Evolutionary conservation across 1,284 basidiomycete genomes (phyloP), one percentile per base, ranked within the genome.

Genomic region (Veloboletus limbatus): DNA sequence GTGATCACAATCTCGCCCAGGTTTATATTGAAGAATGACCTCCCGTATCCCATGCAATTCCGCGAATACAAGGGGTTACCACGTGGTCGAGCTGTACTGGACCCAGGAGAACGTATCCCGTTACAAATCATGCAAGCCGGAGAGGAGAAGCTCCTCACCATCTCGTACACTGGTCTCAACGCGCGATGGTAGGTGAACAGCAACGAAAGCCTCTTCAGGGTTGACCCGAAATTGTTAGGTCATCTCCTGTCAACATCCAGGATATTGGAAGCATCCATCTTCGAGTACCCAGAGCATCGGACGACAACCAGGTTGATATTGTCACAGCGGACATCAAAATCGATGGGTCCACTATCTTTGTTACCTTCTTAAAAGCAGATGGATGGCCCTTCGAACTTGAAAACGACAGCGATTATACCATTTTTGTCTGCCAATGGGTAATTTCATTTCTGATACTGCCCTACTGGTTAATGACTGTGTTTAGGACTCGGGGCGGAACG

Each of bases 351-450:
- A 92, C 87, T 2, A 92, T 99, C 48, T 98, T 97, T 68, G 73
- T 98, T 28, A 79, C 81, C 47, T 71, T 99, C 48, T 75, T 77
- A 21, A 67, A 73, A 39, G 88, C 92, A 8, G 83, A 84, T 35
- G 77, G 77, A 1, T 98, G 94, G 92, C 96, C 97, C 1, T 94
- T 96, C 66, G 75, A 78, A 41, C 79, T 99, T 43, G 90, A 95
- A 62, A 99, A 99, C 57, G 83, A 89, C 44, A 96, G 90, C 49
- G 85, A 90, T 54, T 76, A 86, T 49, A 63, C 74, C 0, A 73
- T 97, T 57, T 72, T 73, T 8, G 79, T 97, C 54, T 82, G 75
- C 56, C 96, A 99, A 69, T 79, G 77, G 60, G 92, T 91, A 59
- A 60, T 70, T 56, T 34, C 17, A 32, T 14, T 48, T 40, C n/a